Evolutionary conservation across 257 asterid species (phyloP).

Genomic region (Lycium barbarum): DNA sequence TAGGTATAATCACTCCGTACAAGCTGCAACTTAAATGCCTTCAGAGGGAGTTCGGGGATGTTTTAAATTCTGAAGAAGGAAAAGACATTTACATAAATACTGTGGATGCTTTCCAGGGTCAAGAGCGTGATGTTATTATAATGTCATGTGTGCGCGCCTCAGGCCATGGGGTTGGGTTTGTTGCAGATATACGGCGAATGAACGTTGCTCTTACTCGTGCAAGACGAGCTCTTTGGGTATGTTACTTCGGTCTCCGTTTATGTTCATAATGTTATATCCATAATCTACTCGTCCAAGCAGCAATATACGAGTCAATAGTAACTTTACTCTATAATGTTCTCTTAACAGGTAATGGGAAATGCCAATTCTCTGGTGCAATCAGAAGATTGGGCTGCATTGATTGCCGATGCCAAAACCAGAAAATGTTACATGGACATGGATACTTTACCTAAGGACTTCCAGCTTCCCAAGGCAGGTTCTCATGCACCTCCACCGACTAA

Average conservation of each 20-base stretch:
- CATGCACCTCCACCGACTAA: constrained; percentile 55
- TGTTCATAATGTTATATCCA: not conserved
- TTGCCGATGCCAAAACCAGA: constrained; percentile 85
- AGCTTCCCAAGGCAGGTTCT: constrained; percentile 55
- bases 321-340: constrained; percentile 25
- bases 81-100: constrained; percentile 93
- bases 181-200: constrained; percentile 98
- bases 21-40: constrained; percentile 97
- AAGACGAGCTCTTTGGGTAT: constrained; percentile 98
- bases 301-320: not conserved
- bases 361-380: constrained; percentile 80
- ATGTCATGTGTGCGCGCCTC: constrained; percentile 99
- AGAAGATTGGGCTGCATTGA: constrained; percentile 94
- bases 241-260: not conserved
- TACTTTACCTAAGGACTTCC: constrained; percentile 84
- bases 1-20: constrained; percentile 98
- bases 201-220: constrained; percentile 99
- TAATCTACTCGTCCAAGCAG: not conserved
- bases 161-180: constrained; percentile 92
- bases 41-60: constrained; percentile 90
- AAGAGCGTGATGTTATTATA: constrained; percentile 96
- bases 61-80: constrained; percentile 89
- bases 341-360: constrained; percentile 89
- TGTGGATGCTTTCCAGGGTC: constrained; percentile 99
- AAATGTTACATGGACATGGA: constrained; percentile 92